These are phyloP conservation scores for Anacardium occidentale DNA, from an alignment of 345 rosid genomes.

Conservation along the genomic window DNA sequence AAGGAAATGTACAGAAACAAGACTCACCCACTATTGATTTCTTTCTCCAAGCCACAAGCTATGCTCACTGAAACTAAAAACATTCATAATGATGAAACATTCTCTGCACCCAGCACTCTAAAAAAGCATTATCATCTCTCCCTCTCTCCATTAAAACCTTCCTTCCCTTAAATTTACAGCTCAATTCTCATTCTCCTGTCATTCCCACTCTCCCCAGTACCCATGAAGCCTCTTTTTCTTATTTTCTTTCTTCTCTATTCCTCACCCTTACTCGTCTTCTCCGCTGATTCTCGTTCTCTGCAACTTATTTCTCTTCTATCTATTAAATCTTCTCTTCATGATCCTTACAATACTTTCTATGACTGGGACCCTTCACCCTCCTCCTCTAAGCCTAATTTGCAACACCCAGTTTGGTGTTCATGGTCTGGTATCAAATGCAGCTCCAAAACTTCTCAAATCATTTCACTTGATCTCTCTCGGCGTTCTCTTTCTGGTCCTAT, in stretches of 20 bases:
- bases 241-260: conserved; percentile 27
- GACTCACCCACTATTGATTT: too few relatives aligned
- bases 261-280: conserved; percentile 15
- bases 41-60: too few relatives aligned
- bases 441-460: conserved; percentile 45
- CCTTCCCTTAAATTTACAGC: conserved; percentile 56
- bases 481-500: conserved; percentile 69
- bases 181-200: conserved; percentile 29
- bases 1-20: too few relatives aligned
- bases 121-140: conserved; percentile 40
- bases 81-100: too few relatives aligned
- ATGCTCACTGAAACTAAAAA: too few relatives aligned
- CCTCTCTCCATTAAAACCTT: conserved; percentile 38
- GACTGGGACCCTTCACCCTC: conserved; percentile 56
- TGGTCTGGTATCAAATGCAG: conserved; percentile 84
- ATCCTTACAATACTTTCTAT: conserved; percentile 53
- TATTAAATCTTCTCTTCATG: conserved; percentile 62
- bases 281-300: conserved; percentile 47
- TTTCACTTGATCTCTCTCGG: conserved; percentile 71
- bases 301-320: conserved; percentile 67
- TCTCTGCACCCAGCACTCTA: conserved; percentile 54
- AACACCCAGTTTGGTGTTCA: conserved; percentile 65
- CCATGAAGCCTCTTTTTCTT: conserved; percentile 49
- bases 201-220: conserved; percentile 33
- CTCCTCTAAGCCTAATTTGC: conserved; percentile 31